Conservation (phyloP, 495 filamentous ascomycete species). For the Penicillium parvum region DNA sequence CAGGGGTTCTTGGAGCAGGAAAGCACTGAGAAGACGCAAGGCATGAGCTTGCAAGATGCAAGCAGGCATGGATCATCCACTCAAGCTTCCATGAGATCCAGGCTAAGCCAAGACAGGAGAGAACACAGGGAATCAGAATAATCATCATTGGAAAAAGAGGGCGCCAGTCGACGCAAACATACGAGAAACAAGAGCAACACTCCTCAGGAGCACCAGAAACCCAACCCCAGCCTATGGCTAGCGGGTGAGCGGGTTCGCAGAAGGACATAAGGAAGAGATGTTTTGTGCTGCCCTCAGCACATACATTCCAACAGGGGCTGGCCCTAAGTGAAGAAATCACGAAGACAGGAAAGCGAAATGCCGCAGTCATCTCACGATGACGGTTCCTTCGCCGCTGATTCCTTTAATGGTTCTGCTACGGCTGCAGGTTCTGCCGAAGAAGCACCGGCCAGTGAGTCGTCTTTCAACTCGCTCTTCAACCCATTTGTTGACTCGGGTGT, state of each 20-base stretch:
- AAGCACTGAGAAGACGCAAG: not conserved
- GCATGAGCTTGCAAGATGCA: not conserved
- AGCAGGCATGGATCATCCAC: too few species aligned
- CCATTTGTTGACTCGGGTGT: not conserved
- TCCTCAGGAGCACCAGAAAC: not conserved
- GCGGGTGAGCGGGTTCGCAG: not conserved
- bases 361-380: too few species aligned
- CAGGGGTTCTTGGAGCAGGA: too few species aligned
- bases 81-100: too few species aligned
- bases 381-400: too few species aligned
- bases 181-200: not conserved
- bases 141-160: not conserved
- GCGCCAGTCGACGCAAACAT: not conserved
- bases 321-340: slow-evolving; percentile 5
- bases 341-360: too few species aligned
- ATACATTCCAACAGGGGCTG: too few species aligned
- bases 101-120: not conserved
- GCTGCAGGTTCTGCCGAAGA: not conserved
- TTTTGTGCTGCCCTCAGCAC: too few species aligned
- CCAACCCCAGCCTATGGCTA: not conserved
- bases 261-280: too few species aligned
- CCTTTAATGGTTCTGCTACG: not conserved
- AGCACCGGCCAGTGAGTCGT: too few species aligned
- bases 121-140: too few species aligned
- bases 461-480: too few species aligned